phyloP scores from a whole-genome alignment of 2,329 filamentous ascomycete genomes.

The Cladosporium sp. region DNA sequence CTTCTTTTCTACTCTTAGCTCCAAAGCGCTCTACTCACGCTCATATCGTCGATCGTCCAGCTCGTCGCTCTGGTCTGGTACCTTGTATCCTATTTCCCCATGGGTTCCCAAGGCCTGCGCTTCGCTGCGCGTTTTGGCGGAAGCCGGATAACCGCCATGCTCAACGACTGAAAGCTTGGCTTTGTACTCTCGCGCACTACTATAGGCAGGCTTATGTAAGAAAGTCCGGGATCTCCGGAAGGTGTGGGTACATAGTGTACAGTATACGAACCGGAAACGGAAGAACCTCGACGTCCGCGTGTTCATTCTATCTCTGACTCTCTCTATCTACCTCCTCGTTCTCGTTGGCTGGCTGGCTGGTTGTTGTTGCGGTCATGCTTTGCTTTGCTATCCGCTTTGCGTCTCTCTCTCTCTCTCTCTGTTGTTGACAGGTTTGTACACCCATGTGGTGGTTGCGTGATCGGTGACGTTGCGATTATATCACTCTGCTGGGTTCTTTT shows the following conservation, averaged over 20 bases:
- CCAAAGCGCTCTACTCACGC: slow-evolving; percentile 78
- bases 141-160: slow-evolving; percentile 81
- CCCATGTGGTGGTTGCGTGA: neutral
- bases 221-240: neutral
- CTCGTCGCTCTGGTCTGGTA: slow-evolving; percentile 86
- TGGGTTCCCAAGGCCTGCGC: slow-evolving; percentile 86
- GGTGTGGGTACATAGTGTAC: no score
- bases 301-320: neutral
- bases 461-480: neutral
- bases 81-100: slow-evolving; percentile 94
- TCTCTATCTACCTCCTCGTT: neutral
- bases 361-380: neutral
- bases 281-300: neutral
- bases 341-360: neutral
- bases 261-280: neutral
- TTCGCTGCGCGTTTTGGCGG: slow-evolving; percentile 85
- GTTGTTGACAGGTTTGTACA: no score
- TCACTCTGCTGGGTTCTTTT: neutral
- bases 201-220: slow-evolving; percentile 10
- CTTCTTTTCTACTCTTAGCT: slow-evolving; percentile 55
- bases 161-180: slow-evolving; percentile 65
- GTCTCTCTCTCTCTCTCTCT: no score
- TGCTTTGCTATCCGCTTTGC: no score
- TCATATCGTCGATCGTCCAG: slow-evolving; percentile 81
- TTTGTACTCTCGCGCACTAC: neutral